Evolutionary conservation across 768 basidiomycete genomes (phyloP), one percentile per base, ranked within the genome.

Genomic region (Collybia mongolica): DNA sequence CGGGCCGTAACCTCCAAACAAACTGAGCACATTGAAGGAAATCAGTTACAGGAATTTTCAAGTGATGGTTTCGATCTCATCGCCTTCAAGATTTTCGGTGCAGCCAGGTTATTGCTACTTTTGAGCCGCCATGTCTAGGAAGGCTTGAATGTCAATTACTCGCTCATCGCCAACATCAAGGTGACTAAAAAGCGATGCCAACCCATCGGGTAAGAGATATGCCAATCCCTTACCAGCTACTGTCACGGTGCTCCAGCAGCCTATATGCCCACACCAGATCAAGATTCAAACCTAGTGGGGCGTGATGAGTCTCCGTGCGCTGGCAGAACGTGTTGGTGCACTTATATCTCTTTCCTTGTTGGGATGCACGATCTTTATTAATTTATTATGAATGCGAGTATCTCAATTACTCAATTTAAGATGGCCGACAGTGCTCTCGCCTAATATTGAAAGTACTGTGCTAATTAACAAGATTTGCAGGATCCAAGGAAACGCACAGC

Each of bases 41-140:
- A 28, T n/a, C 26, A 32, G 32, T 32, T 32, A 32, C 32, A 32
- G 14, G 32, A 32, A 32, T 32, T 5, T 32, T 46, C 28, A 18
- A 6, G n/a, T 52, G 45, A 50, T 41, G 49, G 12, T 44, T 58
- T 58, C 54, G 54, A 55, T 58, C 57, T 53, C 49, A 35, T 55
- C 54, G 54, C 54, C 36, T 40, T 44, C 18, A 46, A 43, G 32
- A 9, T 37, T 18, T 2, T 23, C 29, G n/a, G 20, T 46, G 9
- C 5, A 40, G 15, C 35, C 38, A 11, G 2, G 18, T 26, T 15
- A 42, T 24, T 49, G 23, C 32, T 28, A 9, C 5, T 38, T 18
- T 35, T 15, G 47, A n/a, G 32, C 17, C 22, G 38, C 5, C 38
- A 20, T 39, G n/a, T n/a, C n/a, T n/a, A n/a, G n/a, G n/a, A n/a